Evolutionary conservation across 257 asterid species (phyloP).

Genomic region (Ajuga chamaepitys): DNA sequence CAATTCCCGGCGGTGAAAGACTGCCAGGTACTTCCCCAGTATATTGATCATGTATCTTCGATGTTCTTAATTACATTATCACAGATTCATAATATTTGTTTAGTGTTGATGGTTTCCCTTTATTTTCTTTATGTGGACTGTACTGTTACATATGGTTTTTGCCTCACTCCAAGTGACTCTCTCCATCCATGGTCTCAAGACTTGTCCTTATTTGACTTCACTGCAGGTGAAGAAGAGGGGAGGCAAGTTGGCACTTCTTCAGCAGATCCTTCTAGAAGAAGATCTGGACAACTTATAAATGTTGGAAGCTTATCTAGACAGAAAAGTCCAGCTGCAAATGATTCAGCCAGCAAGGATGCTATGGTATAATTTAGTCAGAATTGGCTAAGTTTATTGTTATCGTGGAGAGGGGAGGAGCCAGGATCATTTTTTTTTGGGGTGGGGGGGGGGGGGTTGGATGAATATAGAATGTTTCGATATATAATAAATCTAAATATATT

Average conservation of each 20-base stretch:
- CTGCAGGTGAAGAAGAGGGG: conserved; percentile 69
- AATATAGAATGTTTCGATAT: too few species aligned
- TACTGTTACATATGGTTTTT: neutral
- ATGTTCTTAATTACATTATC: neutral
- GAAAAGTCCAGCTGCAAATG: conserved; percentile 70
- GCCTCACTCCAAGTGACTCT: neutral
- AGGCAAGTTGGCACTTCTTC: conserved; percentile 65
- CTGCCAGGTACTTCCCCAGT: conserved; percentile 41
- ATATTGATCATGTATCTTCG: neutral
- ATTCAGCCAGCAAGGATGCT: conserved; percentile 74
- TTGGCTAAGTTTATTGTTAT: neutral
- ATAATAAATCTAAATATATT: too few species aligned
- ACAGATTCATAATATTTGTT: neutral
- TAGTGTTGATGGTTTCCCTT: neutral
- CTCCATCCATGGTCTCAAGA: neutral
- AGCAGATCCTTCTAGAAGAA: conserved; percentile 63
- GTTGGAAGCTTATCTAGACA: conserved; percentile 53
- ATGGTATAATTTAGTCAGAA: conserved; percentile 36
- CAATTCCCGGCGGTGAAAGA: conserved; percentile 62
- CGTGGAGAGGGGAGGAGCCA: too few species aligned
- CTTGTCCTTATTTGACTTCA: conserved; percentile 11
- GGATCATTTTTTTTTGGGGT: too few species aligned
- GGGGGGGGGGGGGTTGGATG: too few species aligned
- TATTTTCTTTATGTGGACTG: neutral
- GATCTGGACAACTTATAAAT: conserved; percentile 57